These are phyloP conservation scores for Alternaria triticina DNA, from an alignment of 2,329 filamentous ascomycete genomes.

Conservation along the genomic window DNA sequence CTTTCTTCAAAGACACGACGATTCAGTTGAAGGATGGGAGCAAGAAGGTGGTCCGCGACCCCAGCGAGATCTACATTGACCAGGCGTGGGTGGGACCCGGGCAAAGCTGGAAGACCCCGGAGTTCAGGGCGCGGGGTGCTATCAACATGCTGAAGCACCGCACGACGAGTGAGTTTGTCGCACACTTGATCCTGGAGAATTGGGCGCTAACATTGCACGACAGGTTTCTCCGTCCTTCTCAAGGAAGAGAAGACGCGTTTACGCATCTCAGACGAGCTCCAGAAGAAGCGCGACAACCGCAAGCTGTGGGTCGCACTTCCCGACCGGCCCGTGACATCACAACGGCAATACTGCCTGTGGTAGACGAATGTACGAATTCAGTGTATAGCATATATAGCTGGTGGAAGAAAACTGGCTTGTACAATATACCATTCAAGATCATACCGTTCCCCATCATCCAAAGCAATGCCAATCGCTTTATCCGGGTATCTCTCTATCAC, in stretches of 20 bases:
- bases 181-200: conserved; percentile 31
- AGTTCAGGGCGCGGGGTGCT: conserved; percentile 78
- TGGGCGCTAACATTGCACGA: background rate
- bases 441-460: conserved; percentile 29
- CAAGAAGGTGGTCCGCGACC: conserved; percentile 73
- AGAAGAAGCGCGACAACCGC: conserved; percentile 74
- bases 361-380: conserved; percentile 52
- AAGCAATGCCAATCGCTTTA: conserved; percentile 21
- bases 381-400: conserved; percentile 8
- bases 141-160: conserved; percentile 73
- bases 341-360: conserved; percentile 92
- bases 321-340: conserved; percentile 80
- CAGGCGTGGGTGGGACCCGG: conserved; percentile 92
- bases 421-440: conserved; percentile 28
- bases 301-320: conserved; percentile 89
- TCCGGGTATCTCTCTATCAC: conserved; percentile 11
- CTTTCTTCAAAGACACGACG: conserved; percentile 53
- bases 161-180: conserved; percentile 69
- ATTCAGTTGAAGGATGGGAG: conserved; percentile 79
- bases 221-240: conserved; percentile 78
- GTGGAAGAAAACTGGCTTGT: conserved; percentile 9
- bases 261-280: conserved; percentile 76
- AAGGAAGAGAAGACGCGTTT: conserved; percentile 95
- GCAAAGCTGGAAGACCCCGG: conserved; percentile 54
- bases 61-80: conserved; percentile 85